Percentiles rank a stretch among this genome's conserved stretches.
Conservation (phyloP, 2,329 filamentous ascomycete genomes). For the Bipolaris bicolor region DNA sequence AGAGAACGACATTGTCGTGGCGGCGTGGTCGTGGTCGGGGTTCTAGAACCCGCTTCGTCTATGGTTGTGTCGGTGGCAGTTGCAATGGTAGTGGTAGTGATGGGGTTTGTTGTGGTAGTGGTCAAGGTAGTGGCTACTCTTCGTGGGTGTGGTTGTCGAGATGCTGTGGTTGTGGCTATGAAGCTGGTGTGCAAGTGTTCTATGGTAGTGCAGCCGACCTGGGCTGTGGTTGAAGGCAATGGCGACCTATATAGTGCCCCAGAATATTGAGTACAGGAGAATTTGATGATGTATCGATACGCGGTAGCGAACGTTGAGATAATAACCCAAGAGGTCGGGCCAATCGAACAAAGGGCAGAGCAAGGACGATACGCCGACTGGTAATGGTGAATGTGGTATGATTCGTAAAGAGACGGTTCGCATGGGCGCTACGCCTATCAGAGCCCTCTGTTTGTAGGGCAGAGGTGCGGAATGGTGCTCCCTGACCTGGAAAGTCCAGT, state of each 20-base stretch:
- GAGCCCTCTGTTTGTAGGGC: not conserved
- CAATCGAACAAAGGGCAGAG: slow-evolving; percentile 9
- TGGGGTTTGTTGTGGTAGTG: no score
- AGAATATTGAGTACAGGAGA: not conserved
- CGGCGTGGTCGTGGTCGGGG: not conserved
- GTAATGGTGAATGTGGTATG: not conserved
- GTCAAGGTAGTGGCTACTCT: not conserved
- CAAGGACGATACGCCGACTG: not conserved
- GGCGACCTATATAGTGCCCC: slow-evolving; percentile 4
- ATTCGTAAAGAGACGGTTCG: not conserved
- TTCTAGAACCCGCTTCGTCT: not conserved
- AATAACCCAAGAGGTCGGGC: not conserved
- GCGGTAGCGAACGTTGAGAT: not conserved
- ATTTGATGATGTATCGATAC: not conserved
- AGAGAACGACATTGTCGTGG: not conserved
- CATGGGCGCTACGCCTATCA: not conserved
- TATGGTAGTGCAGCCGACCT: not conserved
- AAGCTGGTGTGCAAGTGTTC: not conserved
- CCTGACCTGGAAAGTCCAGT: not conserved
- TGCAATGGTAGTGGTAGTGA: not conserved
- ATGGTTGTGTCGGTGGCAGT: not conserved
- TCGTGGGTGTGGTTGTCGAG: not conserved
- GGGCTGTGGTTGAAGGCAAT: not conserved
- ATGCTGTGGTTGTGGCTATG: no score
- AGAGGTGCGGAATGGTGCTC: not conserved